These are phyloP conservation scores for Pyrenophora graminea DNA, from an alignment of 2,329 filamentous ascomycete species.

Conservation along the genomic window DNA sequence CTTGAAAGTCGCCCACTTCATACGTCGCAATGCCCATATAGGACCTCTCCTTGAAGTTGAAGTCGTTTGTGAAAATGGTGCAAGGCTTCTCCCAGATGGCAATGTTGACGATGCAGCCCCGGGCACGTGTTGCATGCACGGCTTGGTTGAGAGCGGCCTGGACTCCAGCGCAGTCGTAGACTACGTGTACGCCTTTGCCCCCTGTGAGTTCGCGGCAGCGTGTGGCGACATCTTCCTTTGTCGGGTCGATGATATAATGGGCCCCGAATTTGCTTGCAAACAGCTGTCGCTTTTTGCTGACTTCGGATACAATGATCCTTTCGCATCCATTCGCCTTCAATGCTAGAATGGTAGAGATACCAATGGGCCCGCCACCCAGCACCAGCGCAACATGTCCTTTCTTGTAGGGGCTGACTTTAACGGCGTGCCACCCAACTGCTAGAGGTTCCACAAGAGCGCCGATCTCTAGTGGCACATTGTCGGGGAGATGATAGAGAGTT, in stretches of 20 bases:
- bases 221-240: slow-evolving; percentile 53
- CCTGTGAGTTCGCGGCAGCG: slow-evolving; percentile 51
- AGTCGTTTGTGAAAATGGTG: slow-evolving; percentile 54
- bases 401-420: slow-evolving; percentile 56
- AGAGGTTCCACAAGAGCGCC: slow-evolving; percentile 60
- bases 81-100: slow-evolving; percentile 61
- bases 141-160: slow-evolving; percentile 56
- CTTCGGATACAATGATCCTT: slow-evolving; percentile 59
- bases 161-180: slow-evolving; percentile 59
- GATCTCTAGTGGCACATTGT: slow-evolving; percentile 57
- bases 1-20: slow-evolving; percentile 56
- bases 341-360: slow-evolving; percentile 47
- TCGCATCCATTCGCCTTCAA: slow-evolving; percentile 38
- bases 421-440: slow-evolving; percentile 61
- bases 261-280: slow-evolving; percentile 59
- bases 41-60: slow-evolving; percentile 58
- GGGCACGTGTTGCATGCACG: slow-evolving; percentile 53
- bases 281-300: slow-evolving; percentile 53
- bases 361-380: slow-evolving; percentile 59
- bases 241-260: slow-evolving; percentile 57
- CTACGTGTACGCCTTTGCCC: slow-evolving; percentile 54
- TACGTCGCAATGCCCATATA: slow-evolving; percentile 60
- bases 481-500: slow-evolving; percentile 54
- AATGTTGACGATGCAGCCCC: slow-evolving; percentile 60
- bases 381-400: slow-evolving; percentile 53